A percentile compares a stretch with the other conserved stretches of the same genome.
Evolutionary conservation across 768 basidiomycete genomes (phyloP).

Genomic region (Ephemerocybe angulata): DNA sequence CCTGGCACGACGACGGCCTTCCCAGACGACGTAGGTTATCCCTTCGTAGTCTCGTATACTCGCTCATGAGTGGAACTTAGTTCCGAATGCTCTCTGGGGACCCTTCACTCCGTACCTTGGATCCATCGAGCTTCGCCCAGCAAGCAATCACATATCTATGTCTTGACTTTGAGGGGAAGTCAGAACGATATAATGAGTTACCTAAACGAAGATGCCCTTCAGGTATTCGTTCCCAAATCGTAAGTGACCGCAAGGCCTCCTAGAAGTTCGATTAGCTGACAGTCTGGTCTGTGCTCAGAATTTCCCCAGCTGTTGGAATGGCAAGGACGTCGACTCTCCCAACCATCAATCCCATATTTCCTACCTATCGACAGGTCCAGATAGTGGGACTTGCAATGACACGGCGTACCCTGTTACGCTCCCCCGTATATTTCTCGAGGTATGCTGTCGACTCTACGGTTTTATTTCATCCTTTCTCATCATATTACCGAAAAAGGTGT

Average conservation of each 20-base stretch:
- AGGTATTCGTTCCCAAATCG: conserved; percentile 35
- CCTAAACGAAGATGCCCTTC: conserved; percentile 30
- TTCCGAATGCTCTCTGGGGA: conserved; percentile 41
- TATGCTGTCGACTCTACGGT: conserved; percentile 5
- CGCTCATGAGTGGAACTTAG: conserved; percentile 15
- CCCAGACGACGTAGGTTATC: conserved; percentile 33
- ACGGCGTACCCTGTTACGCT: conserved; percentile 34
- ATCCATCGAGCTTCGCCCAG: conserved; percentile 31
- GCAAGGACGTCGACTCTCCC: conserved; percentile 35
- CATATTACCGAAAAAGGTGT: conserved; percentile 32
- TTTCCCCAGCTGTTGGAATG: conserved; percentile 37
- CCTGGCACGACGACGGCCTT: conserved; percentile 35
- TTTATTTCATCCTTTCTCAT: not conserved
- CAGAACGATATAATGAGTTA: conserved; percentile 28
- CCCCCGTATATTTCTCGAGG: conserved; percentile 43
- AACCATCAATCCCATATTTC: conserved; percentile 40
- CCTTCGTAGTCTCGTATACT: not conserved
- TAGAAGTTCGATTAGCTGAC: not conserved
- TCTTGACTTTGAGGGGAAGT: conserved; percentile 34
- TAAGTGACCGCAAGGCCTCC: conserved; percentile 11
- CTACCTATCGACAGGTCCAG: conserved; percentile 38
- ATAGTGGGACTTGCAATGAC: conserved; percentile 36
- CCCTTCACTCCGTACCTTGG: conserved; percentile 29
- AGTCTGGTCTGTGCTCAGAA: conserved; percentile 10
- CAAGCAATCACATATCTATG: conserved; percentile 38